These are phyloP conservation scores for Naematelia encephala DNA, from an alignment of 768 basidiomycete genomes.

Conservation along the genomic window DNA sequence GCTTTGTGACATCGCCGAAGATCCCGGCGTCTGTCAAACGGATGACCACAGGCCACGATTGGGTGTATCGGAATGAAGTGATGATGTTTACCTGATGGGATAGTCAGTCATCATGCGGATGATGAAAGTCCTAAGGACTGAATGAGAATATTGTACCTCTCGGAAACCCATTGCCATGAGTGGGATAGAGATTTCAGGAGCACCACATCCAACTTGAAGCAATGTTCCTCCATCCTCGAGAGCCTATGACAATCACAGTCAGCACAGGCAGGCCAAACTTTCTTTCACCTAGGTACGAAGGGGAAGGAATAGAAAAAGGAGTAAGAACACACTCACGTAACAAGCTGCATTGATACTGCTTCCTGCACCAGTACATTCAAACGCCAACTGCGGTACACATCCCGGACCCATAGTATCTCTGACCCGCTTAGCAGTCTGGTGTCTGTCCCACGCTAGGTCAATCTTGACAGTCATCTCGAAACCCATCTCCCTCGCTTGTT, in stretches of 20 bases:
- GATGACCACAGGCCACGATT: conserved; percentile 34
- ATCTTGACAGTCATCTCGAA: conserved; percentile 24
- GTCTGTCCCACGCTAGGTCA: conserved; percentile 28
- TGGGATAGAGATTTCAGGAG: conserved; percentile 26
- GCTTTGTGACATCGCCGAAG: conserved; percentile 20
- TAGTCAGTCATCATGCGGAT: background rate
- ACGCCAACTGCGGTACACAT: conserved; percentile 26
- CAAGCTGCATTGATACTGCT: conserved; percentile 28
- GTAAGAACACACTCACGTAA: conserved; percentile 33
- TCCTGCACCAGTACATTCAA: conserved; percentile 35
- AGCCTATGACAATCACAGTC: conserved; percentile 10
- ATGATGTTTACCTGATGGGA: conserved; percentile 29
- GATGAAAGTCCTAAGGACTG: no score
- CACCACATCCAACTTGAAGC: conserved; percentile 32
- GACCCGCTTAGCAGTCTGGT: conserved; percentile 20
- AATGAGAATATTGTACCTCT: conserved; percentile 8
- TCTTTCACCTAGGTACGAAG: no score
- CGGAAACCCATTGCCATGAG: conserved; percentile 33
- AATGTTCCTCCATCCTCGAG: conserved; percentile 33
- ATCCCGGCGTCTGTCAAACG: conserved; percentile 19
- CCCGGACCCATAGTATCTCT: conserved; percentile 24
- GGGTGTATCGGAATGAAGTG: conserved; percentile 32
- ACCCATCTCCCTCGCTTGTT: conserved; percentile 21
- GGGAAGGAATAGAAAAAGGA: no score
- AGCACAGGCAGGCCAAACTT: background rate